Conservation (phyloP, 2,329 filamentous ascomycete species). For the Hypoxylon sp. region DNA sequence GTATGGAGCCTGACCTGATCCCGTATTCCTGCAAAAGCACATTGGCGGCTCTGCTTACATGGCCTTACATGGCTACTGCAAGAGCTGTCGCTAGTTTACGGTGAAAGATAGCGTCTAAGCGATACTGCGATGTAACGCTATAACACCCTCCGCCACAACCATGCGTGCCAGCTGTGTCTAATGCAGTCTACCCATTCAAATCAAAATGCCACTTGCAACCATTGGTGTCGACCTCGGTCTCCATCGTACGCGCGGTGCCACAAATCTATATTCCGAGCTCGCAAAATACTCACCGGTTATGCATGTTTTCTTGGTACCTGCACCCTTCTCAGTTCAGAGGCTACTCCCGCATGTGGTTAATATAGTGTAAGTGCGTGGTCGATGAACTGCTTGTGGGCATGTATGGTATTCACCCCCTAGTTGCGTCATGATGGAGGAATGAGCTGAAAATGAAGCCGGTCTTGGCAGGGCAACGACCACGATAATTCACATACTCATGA, state of each 20-base stretch:
- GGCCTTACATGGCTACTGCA: not conserved
- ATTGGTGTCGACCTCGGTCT: not conserved
- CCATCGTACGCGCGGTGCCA: not conserved
- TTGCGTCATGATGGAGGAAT: conserved; percentile 8
- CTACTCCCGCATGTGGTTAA: conserved; percentile 5
- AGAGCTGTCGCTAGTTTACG: conserved; percentile 19
- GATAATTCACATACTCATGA: conserved; percentile 6
- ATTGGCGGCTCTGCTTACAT: conserved; percentile 30
- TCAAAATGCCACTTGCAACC: not conserved
- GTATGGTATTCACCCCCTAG: conserved; percentile 1
- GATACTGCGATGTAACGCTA: conserved; percentile 31
- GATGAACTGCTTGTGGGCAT: not conserved
- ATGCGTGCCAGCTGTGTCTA: conserved; percentile 12
- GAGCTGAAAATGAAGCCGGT: conserved; percentile 25
- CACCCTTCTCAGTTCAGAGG: conserved; percentile 14
- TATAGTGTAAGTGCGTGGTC: conserved; percentile 1
- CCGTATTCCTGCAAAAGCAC: conserved; percentile 33
- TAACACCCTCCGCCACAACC: conserved; percentile 13
- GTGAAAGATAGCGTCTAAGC: conserved; percentile 20
- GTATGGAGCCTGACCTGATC: conserved; percentile 27
- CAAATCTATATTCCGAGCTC: conserved; percentile 9
- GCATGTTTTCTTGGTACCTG: conserved; percentile 29
- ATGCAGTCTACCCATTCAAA: conserved; percentile 16
- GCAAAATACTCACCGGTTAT: conserved; percentile 16
- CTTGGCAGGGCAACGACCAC: conserved; percentile 29